These are phyloP conservation scores for Rhodotorula taiwanensis DNA, from an alignment of 768 basidiomycete genomes.

Conservation along the genomic window DNA sequence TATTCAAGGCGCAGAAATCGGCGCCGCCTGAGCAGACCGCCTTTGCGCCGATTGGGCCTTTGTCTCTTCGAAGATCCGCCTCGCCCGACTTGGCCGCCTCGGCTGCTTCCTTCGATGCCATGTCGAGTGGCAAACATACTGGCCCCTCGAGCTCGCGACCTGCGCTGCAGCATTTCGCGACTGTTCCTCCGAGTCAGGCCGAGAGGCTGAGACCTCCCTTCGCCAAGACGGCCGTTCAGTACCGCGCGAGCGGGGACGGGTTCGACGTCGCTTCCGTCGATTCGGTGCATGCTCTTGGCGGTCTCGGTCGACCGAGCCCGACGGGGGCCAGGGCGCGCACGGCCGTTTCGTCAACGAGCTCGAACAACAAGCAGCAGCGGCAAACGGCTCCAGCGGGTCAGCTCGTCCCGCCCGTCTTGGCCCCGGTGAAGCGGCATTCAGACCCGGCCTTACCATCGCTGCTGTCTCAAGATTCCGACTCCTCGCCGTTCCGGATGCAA, in stretches of 20 bases:
- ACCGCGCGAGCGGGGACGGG: background rate
- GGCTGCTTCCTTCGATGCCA: background rate
- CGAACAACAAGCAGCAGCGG: constrained; percentile 5
- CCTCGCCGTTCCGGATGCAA: constrained; percentile 35
- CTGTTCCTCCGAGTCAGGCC: background rate
- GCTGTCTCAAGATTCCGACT: background rate
- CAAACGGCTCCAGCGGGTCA: background rate
- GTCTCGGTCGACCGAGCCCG: background rate
- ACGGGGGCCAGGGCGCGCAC: constrained; percentile 6
- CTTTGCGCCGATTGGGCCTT: constrained; percentile 22
- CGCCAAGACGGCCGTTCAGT: background rate
- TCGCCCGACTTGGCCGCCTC: constrained; percentile 3
- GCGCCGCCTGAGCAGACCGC: constrained; percentile 26
- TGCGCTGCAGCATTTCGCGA: constrained; percentile 9
- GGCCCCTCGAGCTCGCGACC: too few relatives aligned
- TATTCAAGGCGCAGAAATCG: constrained; percentile 16
- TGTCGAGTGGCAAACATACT: background rate
- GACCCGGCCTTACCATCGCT: constrained; percentile 21
- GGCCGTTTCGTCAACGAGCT: constrained; percentile 13
- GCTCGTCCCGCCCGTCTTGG: constrained; percentile 7
- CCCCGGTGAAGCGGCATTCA: constrained; percentile 29
- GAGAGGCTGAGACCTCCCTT: constrained; percentile 6
- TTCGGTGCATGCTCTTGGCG: background rate
- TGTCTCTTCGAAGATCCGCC: constrained; percentile 8
- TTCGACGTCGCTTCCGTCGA: background rate